Evolutionary conservation across 768 basidiomycete genomes (phyloP).

Genomic region (Hysterangium stoloniferum): DNA sequence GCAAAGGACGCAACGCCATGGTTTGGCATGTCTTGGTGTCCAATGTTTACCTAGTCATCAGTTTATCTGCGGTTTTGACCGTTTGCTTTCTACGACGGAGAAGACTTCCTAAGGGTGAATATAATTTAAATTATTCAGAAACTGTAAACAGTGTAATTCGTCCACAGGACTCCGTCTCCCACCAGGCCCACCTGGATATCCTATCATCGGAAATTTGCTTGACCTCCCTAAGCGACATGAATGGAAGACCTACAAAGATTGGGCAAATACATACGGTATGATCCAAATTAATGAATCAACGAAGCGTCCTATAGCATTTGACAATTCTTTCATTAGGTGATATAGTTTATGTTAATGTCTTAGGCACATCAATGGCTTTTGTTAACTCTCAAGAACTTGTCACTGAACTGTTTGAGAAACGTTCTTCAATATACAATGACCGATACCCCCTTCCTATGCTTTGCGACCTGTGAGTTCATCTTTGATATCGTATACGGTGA

Average conservation of each 20-base stretch:
- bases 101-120: neutral
- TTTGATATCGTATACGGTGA: neutral
- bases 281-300: too few species aligned
- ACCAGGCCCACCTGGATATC: constrained; percentile 12
- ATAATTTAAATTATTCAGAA: neutral
- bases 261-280: constrained; percentile 15
- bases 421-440: neutral
- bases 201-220: constrained; percentile 14
- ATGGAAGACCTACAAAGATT: constrained; percentile 13
- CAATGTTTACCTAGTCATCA: neutral
- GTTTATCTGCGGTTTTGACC: neutral
- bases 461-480: neutral
- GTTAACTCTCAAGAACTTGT: neutral
- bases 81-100: neutral
- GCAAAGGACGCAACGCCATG: neutral
- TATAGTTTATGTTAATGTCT: neutral
- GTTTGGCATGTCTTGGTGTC: neutral
- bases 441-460: neutral
- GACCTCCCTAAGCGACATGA: constrained; percentile 13
- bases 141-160: neutral
- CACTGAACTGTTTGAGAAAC: neutral
- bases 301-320: neutral
- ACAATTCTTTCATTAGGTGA: neutral
- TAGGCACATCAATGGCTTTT: neutral
- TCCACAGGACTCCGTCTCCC: constrained; percentile 9